These are phyloP conservation scores for Lasiodiplodia sp. DNA, from an alignment of 2,329 filamentous ascomycete genomes.

Conservation along the genomic window DNA sequence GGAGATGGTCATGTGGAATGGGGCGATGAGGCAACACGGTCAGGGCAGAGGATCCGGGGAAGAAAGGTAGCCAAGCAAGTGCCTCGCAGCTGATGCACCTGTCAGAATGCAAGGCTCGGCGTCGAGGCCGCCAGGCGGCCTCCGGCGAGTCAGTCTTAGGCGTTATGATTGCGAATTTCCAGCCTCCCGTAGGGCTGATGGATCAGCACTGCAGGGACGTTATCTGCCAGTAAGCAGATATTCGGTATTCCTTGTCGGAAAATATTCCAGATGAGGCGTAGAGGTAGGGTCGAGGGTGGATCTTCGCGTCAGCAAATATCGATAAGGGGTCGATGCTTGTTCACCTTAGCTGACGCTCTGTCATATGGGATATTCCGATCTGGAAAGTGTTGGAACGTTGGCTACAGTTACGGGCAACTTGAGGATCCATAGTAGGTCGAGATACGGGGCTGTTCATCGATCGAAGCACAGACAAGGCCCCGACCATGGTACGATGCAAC, in stretches of 20 bases:
- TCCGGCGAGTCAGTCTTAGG: not conserved
- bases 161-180: not conserved
- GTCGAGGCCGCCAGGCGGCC: not conserved
- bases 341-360: not conserved
- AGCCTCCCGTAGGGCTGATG: not conserved
- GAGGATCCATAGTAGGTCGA: not conserved
- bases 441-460: not conserved
- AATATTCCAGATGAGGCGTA: not conserved
- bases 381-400: not conserved
- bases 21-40: not conserved
- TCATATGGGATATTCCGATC: not conserved
- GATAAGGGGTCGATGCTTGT: not conserved
- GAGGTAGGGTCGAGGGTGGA: not conserved
- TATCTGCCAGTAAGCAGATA: not conserved
- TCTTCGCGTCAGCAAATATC: not conserved
- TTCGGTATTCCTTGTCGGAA: not conserved
- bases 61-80: not conserved
- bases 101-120: not conserved
- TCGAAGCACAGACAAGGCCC: not conserved
- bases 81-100: not conserved
- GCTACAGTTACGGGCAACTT: not conserved
- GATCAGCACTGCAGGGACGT: not conserved
- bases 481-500: too few species aligned
- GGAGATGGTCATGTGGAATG: not conserved
- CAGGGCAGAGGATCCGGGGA: not conserved